Base-by-base conservation (phyloP, 2,329 filamentous ascomycete species). In the Sordariomycetes sp. region DNA sequence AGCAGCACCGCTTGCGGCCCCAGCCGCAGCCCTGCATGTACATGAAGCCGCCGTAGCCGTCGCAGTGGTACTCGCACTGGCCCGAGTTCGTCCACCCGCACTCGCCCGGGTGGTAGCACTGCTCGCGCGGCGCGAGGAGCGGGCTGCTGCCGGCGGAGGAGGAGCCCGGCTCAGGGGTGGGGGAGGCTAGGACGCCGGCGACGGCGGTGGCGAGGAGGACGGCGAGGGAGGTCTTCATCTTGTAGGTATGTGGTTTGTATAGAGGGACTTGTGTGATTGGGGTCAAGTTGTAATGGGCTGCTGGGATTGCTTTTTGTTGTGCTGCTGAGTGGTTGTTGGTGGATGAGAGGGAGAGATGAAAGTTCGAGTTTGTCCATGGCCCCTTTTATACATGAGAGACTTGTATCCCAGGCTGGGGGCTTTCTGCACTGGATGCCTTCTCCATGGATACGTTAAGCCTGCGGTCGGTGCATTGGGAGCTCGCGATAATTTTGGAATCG, bases 221-320 rank as follows among this genome's bases (percentile, higher is more conserved):
- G 24, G 25, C 16, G 18, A 28, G 14, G 22, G 50, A 53, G 25
- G 50, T 25, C 50, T 53, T 53, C 50, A 53, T 53, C 67, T 46
- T 46, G 28, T 32, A 32, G 28, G 28, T 32, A 4, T 32, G 28
- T 32, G 28, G 28, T 8, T n/a, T 32, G 28, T 32, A 32, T 32
- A 32, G 28, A 32, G 28, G 4, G 28, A 32, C 28, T 32, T 32
- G 28, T 32, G 8, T 32, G 28, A 32, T 32, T 32, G 28, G 8
- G 28, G 28, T 32, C 28, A 32, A 32, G 4, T 32, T 32, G 8
- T 32, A 32, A 32, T 32, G 28, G 28, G 4, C 28, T 32, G 28
- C 8, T 32, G 4, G 28, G 8, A 32, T 4, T 32, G 28, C 28
- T 32, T 32, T 4, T 32, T 32, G 4, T 32, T 32, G 4, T 4